phyloP scores from a whole-genome alignment of 1,139 yeast species.

The Ogataea hybrid region DNA sequence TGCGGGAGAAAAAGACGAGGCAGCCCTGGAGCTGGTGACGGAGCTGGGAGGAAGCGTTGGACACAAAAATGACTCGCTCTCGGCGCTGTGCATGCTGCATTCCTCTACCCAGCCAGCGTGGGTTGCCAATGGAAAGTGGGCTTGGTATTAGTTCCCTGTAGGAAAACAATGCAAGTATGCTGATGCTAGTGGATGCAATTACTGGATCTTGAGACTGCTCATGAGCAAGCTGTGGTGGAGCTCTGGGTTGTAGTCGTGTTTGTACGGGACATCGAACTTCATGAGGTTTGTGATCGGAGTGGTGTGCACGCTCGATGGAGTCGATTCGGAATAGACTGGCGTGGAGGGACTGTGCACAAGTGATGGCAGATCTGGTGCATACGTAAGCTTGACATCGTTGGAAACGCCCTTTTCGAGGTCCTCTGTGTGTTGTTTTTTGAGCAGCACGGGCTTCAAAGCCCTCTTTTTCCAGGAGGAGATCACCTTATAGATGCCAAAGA shows the following conservation, averaged over 20 bases:
- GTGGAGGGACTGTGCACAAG: slow-evolving; percentile 14
- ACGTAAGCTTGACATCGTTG: not conserved
- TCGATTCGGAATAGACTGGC: slow-evolving; percentile 6
- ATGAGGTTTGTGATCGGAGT: slow-evolving; percentile 10
- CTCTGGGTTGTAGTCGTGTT: slow-evolving; percentile 1
- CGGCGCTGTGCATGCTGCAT: slow-evolving; percentile 21
- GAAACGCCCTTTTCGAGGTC: slow-evolving; percentile 12
- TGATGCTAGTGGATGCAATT: slow-evolving; percentile 4
- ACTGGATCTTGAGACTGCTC: slow-evolving; percentile 18
- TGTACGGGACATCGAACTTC: slow-evolving; percentile 13
- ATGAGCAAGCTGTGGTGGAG: slow-evolving; percentile 2
- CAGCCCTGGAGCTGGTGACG: slow-evolving; percentile 5
- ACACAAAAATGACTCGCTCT: slow-evolving; percentile 17
- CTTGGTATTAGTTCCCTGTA: slow-evolving; percentile 25
- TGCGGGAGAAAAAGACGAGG: slow-evolving; percentile 1
- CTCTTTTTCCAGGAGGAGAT: not conserved
- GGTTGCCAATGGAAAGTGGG: slow-evolving; percentile 30
- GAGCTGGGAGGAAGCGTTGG: slow-evolving; percentile 12
- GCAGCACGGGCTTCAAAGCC: slow-evolving; percentile 3
- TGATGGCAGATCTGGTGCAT: slow-evolving; percentile 10
- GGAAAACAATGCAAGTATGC: not conserved
- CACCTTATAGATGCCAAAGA: slow-evolving; percentile 1
- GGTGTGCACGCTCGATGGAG: slow-evolving; percentile 12
- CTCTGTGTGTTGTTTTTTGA: not conserved
- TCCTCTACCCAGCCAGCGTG: slow-evolving; percentile 17